These are phyloP conservation scores for Carallia pectinifolia DNA, from an alignment of 345 rosid genomes.

Conservation along the genomic window DNA sequence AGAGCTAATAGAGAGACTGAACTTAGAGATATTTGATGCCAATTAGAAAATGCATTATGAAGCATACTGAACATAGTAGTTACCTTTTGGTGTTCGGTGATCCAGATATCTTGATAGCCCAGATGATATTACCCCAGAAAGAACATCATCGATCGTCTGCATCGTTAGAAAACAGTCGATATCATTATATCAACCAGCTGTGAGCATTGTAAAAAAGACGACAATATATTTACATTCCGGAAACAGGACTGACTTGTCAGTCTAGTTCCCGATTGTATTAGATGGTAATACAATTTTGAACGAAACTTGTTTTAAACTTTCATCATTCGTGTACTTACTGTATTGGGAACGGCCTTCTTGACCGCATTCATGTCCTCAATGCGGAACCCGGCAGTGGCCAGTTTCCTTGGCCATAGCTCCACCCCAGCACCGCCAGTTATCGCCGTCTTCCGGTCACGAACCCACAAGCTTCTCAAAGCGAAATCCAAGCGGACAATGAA, in stretches of 20 bases:
- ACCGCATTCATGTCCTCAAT: constrained; percentile 55
- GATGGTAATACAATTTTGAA: not conserved
- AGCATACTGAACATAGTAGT: no score
- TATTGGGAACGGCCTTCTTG: constrained; percentile 37
- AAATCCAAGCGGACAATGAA: constrained; percentile 37
- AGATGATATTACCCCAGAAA: constrained; percentile 45
- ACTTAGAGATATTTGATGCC: not conserved
- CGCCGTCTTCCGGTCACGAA: constrained; percentile 41
- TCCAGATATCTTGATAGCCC: constrained; percentile 56
- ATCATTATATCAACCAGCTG: not conserved
- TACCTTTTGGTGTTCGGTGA: constrained; percentile 46
- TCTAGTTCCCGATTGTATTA: no score
- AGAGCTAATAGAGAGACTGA: constrained; percentile 28
- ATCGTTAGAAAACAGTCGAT: not conserved
- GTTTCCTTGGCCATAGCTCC: constrained; percentile 68
- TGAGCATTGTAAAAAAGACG: no score
- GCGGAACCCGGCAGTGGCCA: constrained; percentile 44
- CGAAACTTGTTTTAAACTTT: not conserved
- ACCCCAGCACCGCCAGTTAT: constrained; percentile 55
- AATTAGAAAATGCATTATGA: not conserved
- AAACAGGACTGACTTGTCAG: no score
- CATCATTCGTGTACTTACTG: constrained; percentile 27
- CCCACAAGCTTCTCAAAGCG: constrained; percentile 28
- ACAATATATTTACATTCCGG: no score
- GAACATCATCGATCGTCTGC: constrained; percentile 67